These are phyloP conservation scores for Colletotrichum zoysiae DNA, from an alignment of 2,329 filamentous ascomycete genomes.

Conservation along the genomic window DNA sequence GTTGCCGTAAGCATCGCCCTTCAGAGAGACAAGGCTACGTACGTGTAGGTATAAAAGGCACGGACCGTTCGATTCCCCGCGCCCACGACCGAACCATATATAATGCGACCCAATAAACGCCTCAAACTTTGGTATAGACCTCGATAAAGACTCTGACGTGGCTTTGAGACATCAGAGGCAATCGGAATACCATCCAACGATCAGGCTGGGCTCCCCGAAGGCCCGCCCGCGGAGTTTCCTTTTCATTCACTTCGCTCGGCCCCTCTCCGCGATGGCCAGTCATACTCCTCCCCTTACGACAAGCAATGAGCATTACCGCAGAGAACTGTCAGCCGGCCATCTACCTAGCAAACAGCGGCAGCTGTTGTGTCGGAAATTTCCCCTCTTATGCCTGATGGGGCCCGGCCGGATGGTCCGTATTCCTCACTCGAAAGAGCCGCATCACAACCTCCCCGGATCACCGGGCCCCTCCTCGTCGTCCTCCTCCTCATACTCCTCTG, in stretches of 20 bases:
- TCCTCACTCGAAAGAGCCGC: not conserved
- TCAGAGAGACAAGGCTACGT: not conserved
- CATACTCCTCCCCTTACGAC: not conserved
- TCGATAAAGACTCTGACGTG: no score
- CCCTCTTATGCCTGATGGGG: not conserved
- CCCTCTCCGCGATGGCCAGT: not conserved
- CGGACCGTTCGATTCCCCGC: not conserved
- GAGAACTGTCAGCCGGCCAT: not conserved
- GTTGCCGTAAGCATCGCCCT: not conserved
- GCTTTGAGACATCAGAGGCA: not conserved
- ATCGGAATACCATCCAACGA: not conserved
- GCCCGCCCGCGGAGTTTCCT: not conserved
- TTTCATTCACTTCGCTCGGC: not conserved
- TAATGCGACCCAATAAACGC: not conserved
- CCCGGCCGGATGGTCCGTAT: not conserved
- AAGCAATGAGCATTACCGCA: not conserved
- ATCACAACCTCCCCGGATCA: not conserved
- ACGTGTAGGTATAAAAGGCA: not conserved
- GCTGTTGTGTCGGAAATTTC: not conserved
- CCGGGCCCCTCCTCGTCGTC: not conserved
- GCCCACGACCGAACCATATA: not conserved
- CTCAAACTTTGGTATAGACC: not conserved
- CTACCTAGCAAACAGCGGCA: not conserved
- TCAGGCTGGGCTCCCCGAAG: not conserved
- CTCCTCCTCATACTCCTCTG: not conserved